These are phyloP conservation scores for Echinosophora koreensis DNA, from an alignment of 306 rosid genomes.

Conservation along the genomic window DNA sequence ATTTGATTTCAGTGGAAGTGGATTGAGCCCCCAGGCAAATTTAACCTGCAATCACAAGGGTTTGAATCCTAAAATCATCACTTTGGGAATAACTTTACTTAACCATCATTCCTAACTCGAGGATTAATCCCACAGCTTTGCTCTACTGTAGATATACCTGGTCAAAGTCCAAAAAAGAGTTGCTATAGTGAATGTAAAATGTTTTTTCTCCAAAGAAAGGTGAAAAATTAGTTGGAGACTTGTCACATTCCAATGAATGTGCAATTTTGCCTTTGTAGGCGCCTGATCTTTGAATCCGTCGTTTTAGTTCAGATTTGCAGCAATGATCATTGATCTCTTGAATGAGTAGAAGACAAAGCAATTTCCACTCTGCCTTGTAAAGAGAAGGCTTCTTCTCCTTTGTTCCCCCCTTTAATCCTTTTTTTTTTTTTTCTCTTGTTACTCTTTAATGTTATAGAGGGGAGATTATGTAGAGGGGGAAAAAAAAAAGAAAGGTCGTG, in stretches of 20 bases:
- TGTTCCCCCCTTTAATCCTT: too few species aligned
- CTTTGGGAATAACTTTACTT: too few species aligned
- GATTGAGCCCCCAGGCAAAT: too few species aligned
- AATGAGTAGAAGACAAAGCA: slow-evolving; percentile 46
- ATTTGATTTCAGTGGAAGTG: too few species aligned
- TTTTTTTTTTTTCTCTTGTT: neutral
- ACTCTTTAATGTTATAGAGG: neutral
- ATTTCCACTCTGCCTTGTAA: slow-evolving; percentile 25
- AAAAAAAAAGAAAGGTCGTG: neutral
- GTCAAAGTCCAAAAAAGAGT: neutral
- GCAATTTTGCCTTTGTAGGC: slow-evolving; percentile 49
- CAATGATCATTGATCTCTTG: slow-evolving; percentile 42
- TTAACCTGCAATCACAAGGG: too few species aligned
- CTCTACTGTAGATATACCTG: too few species aligned
- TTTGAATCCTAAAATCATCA: too few species aligned
- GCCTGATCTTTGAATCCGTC: slow-evolving; percentile 42
- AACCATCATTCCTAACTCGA: too few species aligned
- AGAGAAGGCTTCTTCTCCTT: neutral
- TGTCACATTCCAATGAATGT: slow-evolving; percentile 29
- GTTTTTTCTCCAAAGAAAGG: slow-evolving; percentile 29
- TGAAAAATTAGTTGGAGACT: slow-evolving; percentile 27
- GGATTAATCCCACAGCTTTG: too few species aligned
- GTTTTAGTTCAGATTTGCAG: slow-evolving; percentile 40
- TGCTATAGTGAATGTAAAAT: slow-evolving; percentile 32
- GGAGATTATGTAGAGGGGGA: neutral